Conservation (phyloP, 2,329 filamentous ascomycete genomes). For the Fusarium sublunatum region DNA sequence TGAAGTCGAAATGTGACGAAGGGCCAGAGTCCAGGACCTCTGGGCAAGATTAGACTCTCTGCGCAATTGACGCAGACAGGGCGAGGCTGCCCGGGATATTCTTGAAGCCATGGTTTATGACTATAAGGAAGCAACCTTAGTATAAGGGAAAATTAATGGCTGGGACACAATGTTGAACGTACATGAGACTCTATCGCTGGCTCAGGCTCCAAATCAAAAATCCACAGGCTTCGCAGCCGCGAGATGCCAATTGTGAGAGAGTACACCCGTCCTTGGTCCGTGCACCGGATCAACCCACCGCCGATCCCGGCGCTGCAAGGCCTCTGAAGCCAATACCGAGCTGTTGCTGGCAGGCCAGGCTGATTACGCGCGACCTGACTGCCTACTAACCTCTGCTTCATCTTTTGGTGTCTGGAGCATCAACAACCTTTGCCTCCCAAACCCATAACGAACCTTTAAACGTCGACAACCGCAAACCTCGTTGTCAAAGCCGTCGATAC, state of each 20-base stretch:
- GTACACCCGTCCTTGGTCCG: slow-evolving; percentile 12
- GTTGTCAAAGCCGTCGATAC: background rate
- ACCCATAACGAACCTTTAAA: slow-evolving; percentile 11
- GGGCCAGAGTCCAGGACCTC: slow-evolving; percentile 35
- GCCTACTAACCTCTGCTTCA: slow-evolving; percentile 42
- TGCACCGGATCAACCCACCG: slow-evolving; percentile 44
- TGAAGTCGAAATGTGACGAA: slow-evolving; percentile 46
- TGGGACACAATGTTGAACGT: slow-evolving; percentile 11
- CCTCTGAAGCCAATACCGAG: slow-evolving; percentile 29
- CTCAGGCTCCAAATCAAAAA: slow-evolving; percentile 35
- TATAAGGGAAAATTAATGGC: background rate
- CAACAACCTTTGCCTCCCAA: slow-evolving; percentile 27
- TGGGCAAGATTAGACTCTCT: slow-evolving; percentile 28
- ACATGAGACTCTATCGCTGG: slow-evolving; percentile 20
- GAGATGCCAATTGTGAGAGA: slow-evolving; percentile 21
- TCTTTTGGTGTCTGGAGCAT: slow-evolving; percentile 31
- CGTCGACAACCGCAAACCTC: slow-evolving; percentile 5
- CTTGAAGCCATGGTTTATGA: slow-evolving; percentile 38
- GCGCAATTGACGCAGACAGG: slow-evolving; percentile 45
- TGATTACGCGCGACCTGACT: slow-evolving; percentile 50
- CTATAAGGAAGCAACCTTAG: slow-evolving; percentile 5
- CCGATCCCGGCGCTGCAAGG: slow-evolving; percentile 34
- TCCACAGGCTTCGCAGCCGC: slow-evolving; percentile 20
- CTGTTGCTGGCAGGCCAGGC: slow-evolving; percentile 36
- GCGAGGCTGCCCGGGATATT: slow-evolving; percentile 35